Percentiles rank a stretch among this genome's conserved stretches.
phyloP scores from a whole-genome alignment of 148 eudicot genomes.

The Selenicereus undatus region DNA sequence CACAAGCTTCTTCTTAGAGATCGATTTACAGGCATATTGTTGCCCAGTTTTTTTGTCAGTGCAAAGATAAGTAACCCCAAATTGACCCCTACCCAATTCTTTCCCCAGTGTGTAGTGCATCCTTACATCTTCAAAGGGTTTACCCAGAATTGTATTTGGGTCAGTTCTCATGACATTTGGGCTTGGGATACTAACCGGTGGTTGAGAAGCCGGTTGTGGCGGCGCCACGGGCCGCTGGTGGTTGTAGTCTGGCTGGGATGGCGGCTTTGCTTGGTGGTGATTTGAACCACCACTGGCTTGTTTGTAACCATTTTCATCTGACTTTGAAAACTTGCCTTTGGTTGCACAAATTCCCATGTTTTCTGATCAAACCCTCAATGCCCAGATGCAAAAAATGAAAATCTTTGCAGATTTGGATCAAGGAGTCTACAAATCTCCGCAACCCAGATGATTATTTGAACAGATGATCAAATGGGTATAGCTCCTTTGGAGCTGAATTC shows the following conservation, averaged over 20 bases:
- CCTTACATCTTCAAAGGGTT: slow-evolving; percentile 67
- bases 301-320: slow-evolving; percentile 26
- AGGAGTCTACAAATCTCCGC: background rate
- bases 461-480: background rate
- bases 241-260: slow-evolving; percentile 21
- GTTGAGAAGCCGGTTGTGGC: slow-evolving; percentile 19
- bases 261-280: slow-evolving; percentile 30
- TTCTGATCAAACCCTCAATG: background rate
- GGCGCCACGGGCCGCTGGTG: slow-evolving; percentile 24
- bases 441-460: slow-evolving; percentile 16
- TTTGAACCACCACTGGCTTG: slow-evolving; percentile 24
- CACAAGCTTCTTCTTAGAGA: slow-evolving; percentile 69
- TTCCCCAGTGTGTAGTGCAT: slow-evolving; percentile 50
- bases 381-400: slow-evolving; percentile 1
- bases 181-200: slow-evolving; percentile 28
- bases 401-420: slow-evolving; percentile 9
- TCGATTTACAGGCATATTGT: slow-evolving; percentile 72
- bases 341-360: slow-evolving; percentile 65
- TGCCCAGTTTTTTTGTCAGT: slow-evolving; percentile 39
- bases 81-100: slow-evolving; percentile 85
- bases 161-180: slow-evolving; percentile 35
- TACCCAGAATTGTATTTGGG: slow-evolving; percentile 64
- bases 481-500: background rate
- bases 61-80: slow-evolving; percentile 63
- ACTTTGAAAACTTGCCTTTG: slow-evolving; percentile 33